These are phyloP conservation scores for Drechslerella coelobrocha DNA, from an alignment of 2,329 filamentous ascomycete species.

Conservation along the genomic window DNA sequence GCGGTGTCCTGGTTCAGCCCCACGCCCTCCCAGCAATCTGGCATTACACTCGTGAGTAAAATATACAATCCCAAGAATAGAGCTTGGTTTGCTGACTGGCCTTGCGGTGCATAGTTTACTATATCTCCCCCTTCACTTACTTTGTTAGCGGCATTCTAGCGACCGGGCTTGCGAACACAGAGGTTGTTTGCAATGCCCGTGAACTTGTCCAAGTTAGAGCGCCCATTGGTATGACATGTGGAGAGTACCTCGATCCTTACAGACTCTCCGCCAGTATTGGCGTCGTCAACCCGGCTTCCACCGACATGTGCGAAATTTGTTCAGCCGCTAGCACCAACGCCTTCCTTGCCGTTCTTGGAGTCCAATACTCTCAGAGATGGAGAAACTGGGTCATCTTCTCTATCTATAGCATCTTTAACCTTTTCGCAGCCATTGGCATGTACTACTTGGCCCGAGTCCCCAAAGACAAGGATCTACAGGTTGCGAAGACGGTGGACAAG, in stretches of 20 bases:
- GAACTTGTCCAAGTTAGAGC: slow-evolving; percentile 75
- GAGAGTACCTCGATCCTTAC: slow-evolving; percentile 65
- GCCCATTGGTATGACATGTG: slow-evolving; percentile 66
- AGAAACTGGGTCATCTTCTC: slow-evolving; percentile 72
- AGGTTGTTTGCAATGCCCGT: slow-evolving; percentile 71
- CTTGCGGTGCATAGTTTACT: slow-evolving; percentile 23
- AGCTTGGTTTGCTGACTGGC: slow-evolving; percentile 6
- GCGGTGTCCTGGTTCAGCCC: slow-evolving; percentile 62
- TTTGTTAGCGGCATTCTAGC: slow-evolving; percentile 75
- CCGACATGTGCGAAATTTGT: slow-evolving; percentile 66
- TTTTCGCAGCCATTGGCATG: slow-evolving; percentile 64
- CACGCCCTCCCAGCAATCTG: slow-evolving; percentile 73
- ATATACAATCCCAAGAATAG: no score
- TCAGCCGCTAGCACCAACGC: slow-evolving; percentile 63
- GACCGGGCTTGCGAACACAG: slow-evolving; percentile 71
- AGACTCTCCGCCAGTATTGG: slow-evolving; percentile 62
- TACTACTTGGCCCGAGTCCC: slow-evolving; percentile 66
- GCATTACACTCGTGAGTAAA: slow-evolving; percentile 67
- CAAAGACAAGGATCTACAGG: slow-evolving; percentile 57
- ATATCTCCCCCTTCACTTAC: slow-evolving; percentile 78
- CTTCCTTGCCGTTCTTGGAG: slow-evolving; percentile 62
- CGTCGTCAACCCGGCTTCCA: slow-evolving; percentile 63
- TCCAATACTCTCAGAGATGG: slow-evolving; percentile 69
- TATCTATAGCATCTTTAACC: slow-evolving; percentile 67
- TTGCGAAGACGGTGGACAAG: slow-evolving; percentile 40